Base-by-base conservation (phyloP, 106 monocot species). In the Alisma plantagoaquatica region DNA sequence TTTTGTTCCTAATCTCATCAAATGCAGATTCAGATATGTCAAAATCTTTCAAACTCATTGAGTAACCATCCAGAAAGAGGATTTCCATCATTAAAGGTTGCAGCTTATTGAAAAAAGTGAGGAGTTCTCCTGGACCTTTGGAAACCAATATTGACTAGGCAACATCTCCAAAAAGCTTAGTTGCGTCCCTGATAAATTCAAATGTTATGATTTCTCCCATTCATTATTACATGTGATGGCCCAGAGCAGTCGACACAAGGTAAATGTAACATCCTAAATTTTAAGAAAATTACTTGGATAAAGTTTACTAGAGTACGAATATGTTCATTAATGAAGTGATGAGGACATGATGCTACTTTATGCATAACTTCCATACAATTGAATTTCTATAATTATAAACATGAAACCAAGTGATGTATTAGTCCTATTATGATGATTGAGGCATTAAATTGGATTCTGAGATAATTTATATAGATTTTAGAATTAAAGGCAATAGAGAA, bases 1-100 rank as follows among this genome's bases (percentile, higher is more conserved):
- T 51, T 17, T 57, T 72, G 3, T 33, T 44, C 31, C 52, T 63
- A 19, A 85, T 41, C 17, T 71, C 61, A 41, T 43, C 43, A 5
- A 78, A 23, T 7, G 46, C 35, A 45, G 3, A 27, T 41, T 72
- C 81, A 43, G 89, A 67, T 27, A 79, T 62, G 52, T 70, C 22
- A 61, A 98, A 90, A 72, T 98, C 96, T 30, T 29, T 49, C 29
- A 98, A 52, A 47, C 65, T 70, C 19, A 98, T 50, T 48, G 78
- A 84, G 53, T 73, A 98, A 10, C 96, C 89, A 21, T 89, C 64
- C 15, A 64, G 15, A 57, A 55, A 71, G 25, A 98, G 41, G 2
- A 82, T 46, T 33, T 98, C 96, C 96, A 98, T 98, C 59, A 98
- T 41, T 16, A 98, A 59, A 9, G 89, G 89, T 56, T 89, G 89